A percentile compares a stretch with the other conserved stretches of the same genome.
Conservation (phyloP, 148 eudicot genomes). For the Bassia scoparia region DNA sequence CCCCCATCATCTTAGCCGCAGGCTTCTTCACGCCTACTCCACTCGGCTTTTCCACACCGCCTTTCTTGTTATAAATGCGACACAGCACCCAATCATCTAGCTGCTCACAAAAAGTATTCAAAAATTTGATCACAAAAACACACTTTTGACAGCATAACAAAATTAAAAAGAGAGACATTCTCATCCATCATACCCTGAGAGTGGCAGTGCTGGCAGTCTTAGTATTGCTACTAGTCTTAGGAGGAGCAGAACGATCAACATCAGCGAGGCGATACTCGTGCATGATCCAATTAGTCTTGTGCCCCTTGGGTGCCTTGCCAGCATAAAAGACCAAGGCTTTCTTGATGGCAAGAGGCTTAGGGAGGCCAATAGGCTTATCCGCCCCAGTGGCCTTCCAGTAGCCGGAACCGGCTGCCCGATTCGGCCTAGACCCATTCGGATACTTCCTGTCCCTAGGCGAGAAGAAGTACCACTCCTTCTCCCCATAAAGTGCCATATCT, state of each 20-base stretch:
- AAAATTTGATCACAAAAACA: too few species aligned
- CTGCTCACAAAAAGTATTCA: constrained; percentile 21
- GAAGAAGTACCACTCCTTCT: constrained; percentile 66
- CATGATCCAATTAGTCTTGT: constrained; percentile 69
- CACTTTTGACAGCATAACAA: too few species aligned
- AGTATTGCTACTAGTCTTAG: constrained; percentile 27
- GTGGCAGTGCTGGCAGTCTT: constrained; percentile 11
- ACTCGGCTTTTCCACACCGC: constrained; percentile 34
- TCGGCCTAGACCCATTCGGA: constrained; percentile 64
- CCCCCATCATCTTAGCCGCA: not conserved
- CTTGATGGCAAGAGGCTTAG: constrained; percentile 48
- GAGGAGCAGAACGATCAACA: constrained; percentile 46
- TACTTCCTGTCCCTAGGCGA: constrained; percentile 63
- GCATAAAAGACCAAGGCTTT: constrained; percentile 63
- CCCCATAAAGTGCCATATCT: constrained; percentile 49
- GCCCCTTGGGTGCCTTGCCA: constrained; percentile 54
- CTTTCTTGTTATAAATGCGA: constrained; percentile 80
- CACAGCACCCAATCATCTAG: constrained; percentile 73
- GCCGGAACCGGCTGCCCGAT: constrained; percentile 62
- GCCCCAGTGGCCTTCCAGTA: constrained; percentile 75
- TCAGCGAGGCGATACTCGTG: constrained; percentile 67
- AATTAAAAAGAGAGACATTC: too few species aligned
- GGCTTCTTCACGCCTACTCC: not conserved
- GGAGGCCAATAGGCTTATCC: constrained; percentile 53
- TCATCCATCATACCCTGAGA: constrained; percentile 36